Percentiles rank a stretch among this genome's conserved stretches.
Conservation (phyloP, 2,329 filamentous ascomycete genomes). For the Paradendryphiella salina region DNA sequence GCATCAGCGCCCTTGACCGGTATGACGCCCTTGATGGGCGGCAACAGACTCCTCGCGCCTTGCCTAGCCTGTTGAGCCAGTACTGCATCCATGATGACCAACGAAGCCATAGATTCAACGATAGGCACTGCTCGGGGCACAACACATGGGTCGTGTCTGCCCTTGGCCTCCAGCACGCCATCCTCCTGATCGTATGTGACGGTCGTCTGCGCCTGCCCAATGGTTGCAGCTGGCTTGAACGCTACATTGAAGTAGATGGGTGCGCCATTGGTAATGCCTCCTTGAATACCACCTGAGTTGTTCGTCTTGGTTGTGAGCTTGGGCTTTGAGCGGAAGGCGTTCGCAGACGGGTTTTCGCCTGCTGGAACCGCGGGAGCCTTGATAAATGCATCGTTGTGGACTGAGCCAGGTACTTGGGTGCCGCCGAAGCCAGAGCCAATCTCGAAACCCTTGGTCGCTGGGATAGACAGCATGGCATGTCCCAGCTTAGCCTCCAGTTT, state of each 20-base stretch:
- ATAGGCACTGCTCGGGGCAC: constrained; percentile 86
- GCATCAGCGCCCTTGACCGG: constrained; percentile 31
- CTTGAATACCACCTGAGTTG: constrained; percentile 93
- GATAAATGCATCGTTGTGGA: constrained; percentile 88
- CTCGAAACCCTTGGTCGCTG: constrained; percentile 93
- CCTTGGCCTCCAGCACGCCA: constrained; percentile 84
- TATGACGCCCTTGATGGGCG: constrained; percentile 46
- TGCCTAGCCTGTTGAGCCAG: constrained; percentile 74
- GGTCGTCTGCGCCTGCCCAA: constrained; percentile 84
- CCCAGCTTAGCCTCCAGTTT: constrained; percentile 91
- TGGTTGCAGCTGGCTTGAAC: constrained; percentile 95
- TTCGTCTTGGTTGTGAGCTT: constrained; percentile 86
- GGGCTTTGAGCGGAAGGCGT: constrained; percentile 50
- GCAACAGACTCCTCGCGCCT: constrained; percentile 42
- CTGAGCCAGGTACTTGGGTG: constrained; percentile 81
- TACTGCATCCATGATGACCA: constrained; percentile 85
- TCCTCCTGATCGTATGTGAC: constrained; percentile 75
- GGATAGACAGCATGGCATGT: constrained; percentile 94
- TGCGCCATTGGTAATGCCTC: constrained; percentile 91
- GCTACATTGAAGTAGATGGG: constrained; percentile 92
- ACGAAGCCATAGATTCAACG: constrained; percentile 86
- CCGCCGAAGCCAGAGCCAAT: constrained; percentile 91
- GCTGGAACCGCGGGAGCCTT: constrained; percentile 57
- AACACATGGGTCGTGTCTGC: constrained; percentile 90
- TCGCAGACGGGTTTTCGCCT: constrained; percentile 49